Percentiles rank a stretch among this genome's conserved stretches.
phyloP scores from a whole-genome alignment of 2,329 filamentous ascomycete species.

The Fusarium nurragi region DNA sequence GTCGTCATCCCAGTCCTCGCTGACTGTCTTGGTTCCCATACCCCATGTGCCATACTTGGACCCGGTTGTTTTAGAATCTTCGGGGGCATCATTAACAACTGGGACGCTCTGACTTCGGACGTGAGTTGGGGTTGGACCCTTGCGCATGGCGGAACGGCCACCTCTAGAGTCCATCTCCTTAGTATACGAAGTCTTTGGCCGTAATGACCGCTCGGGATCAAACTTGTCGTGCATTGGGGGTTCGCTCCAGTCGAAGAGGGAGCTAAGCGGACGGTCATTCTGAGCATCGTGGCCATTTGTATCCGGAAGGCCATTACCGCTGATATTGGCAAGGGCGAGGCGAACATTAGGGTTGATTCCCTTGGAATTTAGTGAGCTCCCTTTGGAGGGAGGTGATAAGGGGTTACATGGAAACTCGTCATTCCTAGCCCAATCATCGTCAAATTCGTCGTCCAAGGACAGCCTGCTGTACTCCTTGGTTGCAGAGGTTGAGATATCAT shows the following conservation, averaged over 20 bases:
- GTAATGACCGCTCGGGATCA: constrained; percentile 65
- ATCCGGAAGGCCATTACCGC: constrained; percentile 56
- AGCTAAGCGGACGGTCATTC: constrained; percentile 67
- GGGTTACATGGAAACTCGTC: constrained; percentile 64
- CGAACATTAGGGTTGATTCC: constrained; percentile 64
- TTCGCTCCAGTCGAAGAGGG: constrained; percentile 83
- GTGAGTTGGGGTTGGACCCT: constrained; percentile 74
- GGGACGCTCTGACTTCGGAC: constrained; percentile 85
- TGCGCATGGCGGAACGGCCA: constrained; percentile 73
- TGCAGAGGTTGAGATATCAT: constrained; percentile 47
- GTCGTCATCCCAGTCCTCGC: constrained; percentile 90
- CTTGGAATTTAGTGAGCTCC: constrained; percentile 62
- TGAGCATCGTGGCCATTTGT: constrained; percentile 34
- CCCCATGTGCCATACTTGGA: constrained; percentile 86
- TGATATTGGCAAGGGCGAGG: constrained; percentile 63
- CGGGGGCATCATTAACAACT: constrained; percentile 70
- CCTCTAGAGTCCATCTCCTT: constrained; percentile 77
- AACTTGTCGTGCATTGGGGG: constrained; percentile 69
- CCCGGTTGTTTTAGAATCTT: constrained; percentile 62
- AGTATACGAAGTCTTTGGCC: constrained; percentile 79
- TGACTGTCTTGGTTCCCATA: constrained; percentile 78
- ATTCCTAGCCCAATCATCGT: constrained; percentile 69
- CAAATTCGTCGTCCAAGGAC: constrained; percentile 70
- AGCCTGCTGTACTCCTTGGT: constrained; percentile 58
- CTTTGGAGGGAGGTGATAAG: constrained; percentile 64